Conservation (phyloP, 148 eudicot genomes). For the Chenopodium quinoa region DNA sequence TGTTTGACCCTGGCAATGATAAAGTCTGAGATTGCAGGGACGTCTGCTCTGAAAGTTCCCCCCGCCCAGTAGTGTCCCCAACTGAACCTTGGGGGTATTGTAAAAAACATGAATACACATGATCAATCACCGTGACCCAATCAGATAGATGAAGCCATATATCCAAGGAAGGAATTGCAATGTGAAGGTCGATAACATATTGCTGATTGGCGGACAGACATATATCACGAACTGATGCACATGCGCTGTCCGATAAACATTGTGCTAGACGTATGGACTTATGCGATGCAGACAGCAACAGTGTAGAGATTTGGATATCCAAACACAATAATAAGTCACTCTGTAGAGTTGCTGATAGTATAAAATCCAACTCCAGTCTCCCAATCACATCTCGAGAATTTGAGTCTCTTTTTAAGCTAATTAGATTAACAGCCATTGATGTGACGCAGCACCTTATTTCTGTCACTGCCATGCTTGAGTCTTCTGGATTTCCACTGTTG, state of each 20-base stretch:
- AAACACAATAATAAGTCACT: constrained; percentile 40
- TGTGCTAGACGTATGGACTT: constrained; percentile 51
- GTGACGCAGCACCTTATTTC: constrained; percentile 47
- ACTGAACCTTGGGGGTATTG: constrained; percentile 27
- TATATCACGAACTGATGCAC: constrained; percentile 50
- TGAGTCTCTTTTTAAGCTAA: constrained; percentile 32
- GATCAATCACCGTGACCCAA: constrained; percentile 57
- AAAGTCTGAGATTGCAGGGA: constrained; percentile 23
- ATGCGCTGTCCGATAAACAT: constrained; percentile 39
- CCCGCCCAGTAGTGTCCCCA: constrained; percentile 13
- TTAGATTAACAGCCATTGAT: constrained; percentile 45
- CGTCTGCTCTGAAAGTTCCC: constrained; percentile 28
- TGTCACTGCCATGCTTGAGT: constrained; percentile 26
- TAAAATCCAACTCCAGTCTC: constrained; percentile 53
- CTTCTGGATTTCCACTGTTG: constrained; percentile 28
- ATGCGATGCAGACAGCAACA: constrained; percentile 47
- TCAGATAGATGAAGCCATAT: constrained; percentile 72
- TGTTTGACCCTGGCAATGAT: constrained; percentile 31
- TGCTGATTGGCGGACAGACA: constrained; percentile 35
- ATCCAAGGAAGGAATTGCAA: constrained; percentile 59
- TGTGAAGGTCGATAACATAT: constrained; percentile 39
- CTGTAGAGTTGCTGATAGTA: constrained; percentile 47
- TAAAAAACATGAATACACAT: constrained; percentile 34
- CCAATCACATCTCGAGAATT: constrained; percentile 39
- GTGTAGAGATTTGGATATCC: constrained; percentile 45